Evolutionary conservation across 768 basidiomycete genomes (phyloP), one percentile per base, ranked within the genome.

Genomic region (Rhodotorula graminis): DNA sequence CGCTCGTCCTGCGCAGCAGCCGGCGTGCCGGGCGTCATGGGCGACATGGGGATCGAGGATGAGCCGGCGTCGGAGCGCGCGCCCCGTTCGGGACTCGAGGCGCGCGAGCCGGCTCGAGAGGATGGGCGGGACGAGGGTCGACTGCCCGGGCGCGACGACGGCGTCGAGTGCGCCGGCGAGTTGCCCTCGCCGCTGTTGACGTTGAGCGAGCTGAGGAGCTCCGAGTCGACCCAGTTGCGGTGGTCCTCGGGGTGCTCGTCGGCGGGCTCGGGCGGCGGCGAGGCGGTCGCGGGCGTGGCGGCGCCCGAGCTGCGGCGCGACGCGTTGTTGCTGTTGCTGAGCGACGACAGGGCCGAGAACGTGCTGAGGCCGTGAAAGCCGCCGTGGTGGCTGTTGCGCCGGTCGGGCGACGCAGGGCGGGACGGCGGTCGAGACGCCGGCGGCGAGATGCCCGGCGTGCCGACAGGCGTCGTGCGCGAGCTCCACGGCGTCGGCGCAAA

Each of bases 211-310:
- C 89, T 83, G 62, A 93, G 82, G 7, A 95, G 85, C 81, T 93
- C 93, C 11, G 90, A 90, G 80, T 93, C 91, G 68, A 92, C 86
- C 87, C 89, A 91, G 64, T 90, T 88, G 64, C 90, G 83, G 7
- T 76, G 75, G 52, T 76, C 72, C 52, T 72, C 70, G 7, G 68
- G 71, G 42, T 68, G 42, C 33, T 67, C 59, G 6, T 67, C 59
- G 6, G 37, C 53, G 2, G 27, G 67, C 11, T 57, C 44, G 10
- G 61, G 52, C 16, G 73, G 29, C 10, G 70, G 67, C 7, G 62
- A 50, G 0, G 46, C 15, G 2, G 71, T 60, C 3, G 64, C 19
- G 12, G 72, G 53, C 0, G 68, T 68, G 5, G 58, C 42, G 0
- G 65, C 29, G 3, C 53, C 61, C n/a, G 68, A 67, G 19, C 61